phyloP scores from a whole-genome alignment of 108 stramenopile species.

The Skeletonema marinoi region DNA sequence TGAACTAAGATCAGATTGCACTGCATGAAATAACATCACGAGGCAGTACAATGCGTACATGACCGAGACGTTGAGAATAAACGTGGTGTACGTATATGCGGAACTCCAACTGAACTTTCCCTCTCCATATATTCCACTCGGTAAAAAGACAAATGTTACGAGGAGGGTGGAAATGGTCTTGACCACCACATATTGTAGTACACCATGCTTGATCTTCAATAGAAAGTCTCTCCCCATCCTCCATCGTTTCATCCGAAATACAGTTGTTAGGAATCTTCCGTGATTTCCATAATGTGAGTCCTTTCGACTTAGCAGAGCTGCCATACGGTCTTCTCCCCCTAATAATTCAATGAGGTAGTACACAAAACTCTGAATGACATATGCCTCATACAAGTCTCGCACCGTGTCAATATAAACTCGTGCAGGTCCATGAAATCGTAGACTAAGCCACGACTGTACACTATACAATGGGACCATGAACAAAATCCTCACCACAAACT shows the following conservation, averaged over 20 bases:
- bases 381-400: conserved; percentile 80
- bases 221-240: conserved; percentile 85
- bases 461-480: conserved; percentile 85
- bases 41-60: conserved; percentile 94
- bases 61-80: conserved; percentile 82
- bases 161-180: conserved; percentile 77
- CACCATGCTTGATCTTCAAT: conserved; percentile 87
- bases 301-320: conserved; percentile 60
- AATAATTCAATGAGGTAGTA: conserved; percentile 73
- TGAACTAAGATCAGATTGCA: conserved; percentile 70
- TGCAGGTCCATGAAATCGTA: conserved; percentile 53
- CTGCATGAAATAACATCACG: conserved; percentile 90
- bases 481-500: conserved; percentile 79
- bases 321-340: conserved; percentile 73
- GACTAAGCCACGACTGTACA: conserved; percentile 62
- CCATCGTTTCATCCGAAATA: conserved; percentile 67
- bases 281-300: conserved; percentile 57
- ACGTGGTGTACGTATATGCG: conserved; percentile 81
- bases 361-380: conserved; percentile 75
- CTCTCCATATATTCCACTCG: conserved; percentile 78
- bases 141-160: conserved; percentile 69
- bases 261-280: conserved; percentile 35
- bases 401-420: conserved; percentile 62
- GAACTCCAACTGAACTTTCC: conserved; percentile 69
- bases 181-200: conserved; percentile 94